Conservation (phyloP, 2,329 filamentous ascomycete species). For the Clonostachys solani region DNA sequence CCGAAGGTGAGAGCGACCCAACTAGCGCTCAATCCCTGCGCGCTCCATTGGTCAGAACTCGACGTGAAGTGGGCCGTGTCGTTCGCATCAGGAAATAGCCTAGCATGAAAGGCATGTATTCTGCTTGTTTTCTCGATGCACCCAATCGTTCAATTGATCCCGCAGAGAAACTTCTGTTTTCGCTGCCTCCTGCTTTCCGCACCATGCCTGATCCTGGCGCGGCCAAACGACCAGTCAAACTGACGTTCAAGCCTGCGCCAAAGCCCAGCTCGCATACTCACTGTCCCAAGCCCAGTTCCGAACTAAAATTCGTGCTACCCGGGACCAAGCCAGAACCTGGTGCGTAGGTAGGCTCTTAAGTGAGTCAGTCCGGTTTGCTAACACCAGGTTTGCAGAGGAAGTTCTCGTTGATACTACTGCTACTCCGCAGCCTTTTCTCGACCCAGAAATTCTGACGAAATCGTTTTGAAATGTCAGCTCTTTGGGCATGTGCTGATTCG, state of each 20-base stretch:
- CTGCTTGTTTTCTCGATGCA: not conserved
- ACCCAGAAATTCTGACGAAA: slow-evolving; percentile 14
- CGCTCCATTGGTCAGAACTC: too few relatives aligned
- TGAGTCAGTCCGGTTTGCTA: not conserved
- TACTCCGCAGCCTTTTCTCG: slow-evolving; percentile 26
- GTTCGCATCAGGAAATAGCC: too few relatives aligned
- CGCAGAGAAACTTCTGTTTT: not conserved
- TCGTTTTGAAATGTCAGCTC: too few relatives aligned
- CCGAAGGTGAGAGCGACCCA: too few relatives aligned
- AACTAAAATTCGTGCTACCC: slow-evolving; percentile 20
- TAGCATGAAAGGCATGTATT: too few relatives aligned
- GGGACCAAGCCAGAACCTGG: slow-evolving; percentile 16
- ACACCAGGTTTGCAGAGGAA: slow-evolving; percentile 10
- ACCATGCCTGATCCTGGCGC: slow-evolving; percentile 11
- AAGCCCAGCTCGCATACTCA: slow-evolving; percentile 13
- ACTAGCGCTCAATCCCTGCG: too few relatives aligned
- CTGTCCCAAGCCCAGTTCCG: slow-evolving; percentile 13
- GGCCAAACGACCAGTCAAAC: slow-evolving; percentile 10
- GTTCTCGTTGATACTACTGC: slow-evolving; percentile 17
- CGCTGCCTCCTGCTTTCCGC: not conserved
- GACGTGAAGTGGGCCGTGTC: too few relatives aligned
- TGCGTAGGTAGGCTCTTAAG: slow-evolving; percentile 8
- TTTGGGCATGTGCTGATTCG: too few relatives aligned
- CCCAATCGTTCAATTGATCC: not conserved
- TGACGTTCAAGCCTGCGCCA: slow-evolving; percentile 16